Percentiles rank a stretch among this genome's conserved stretches.
These are phyloP conservation scores for Botryosphaeria dothidea DNA, from an alignment of 2,329 filamentous ascomycete species.

Conservation along the genomic window DNA sequence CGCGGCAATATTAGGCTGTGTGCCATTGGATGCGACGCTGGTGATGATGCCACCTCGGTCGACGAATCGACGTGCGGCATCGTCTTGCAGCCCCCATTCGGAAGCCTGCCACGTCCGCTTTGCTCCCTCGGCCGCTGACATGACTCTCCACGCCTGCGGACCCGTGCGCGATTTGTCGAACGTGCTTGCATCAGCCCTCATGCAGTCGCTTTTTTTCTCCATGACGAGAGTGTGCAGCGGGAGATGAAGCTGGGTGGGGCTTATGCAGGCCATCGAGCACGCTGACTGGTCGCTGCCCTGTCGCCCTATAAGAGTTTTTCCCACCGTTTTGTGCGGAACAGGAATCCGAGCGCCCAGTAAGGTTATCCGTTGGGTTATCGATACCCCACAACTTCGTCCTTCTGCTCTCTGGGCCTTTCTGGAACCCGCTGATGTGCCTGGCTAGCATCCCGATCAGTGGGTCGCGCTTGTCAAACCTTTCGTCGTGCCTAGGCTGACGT, in stretches of 20 bases:
- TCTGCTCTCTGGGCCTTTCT: not conserved
- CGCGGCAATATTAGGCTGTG: not conserved
- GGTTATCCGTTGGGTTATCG: slow-evolving; percentile 14
- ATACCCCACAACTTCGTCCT: slow-evolving; percentile 1
- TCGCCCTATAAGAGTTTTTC: slow-evolving; percentile 3
- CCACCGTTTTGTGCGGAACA: not conserved
- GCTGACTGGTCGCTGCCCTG: not conserved
- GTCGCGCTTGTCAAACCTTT: not conserved
- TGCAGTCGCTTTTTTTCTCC: not conserved
- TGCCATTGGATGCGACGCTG: slow-evolving; percentile 12
- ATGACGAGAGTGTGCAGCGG: slow-evolving; percentile 12
- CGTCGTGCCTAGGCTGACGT: not conserved
- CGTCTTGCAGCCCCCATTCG: not conserved
- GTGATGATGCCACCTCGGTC: not conserved
- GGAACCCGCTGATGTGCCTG: slow-evolving; percentile 6
- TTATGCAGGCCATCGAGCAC: not conserved
- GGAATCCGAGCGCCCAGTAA: slow-evolving; percentile 11
- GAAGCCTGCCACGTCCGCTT: not conserved
- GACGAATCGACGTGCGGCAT: not conserved
- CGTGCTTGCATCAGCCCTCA: not conserved
- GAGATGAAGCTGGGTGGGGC: slow-evolving; percentile 2
- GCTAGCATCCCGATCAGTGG: not conserved
- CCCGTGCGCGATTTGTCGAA: slow-evolving; percentile 14
- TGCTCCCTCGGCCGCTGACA: not conserved
- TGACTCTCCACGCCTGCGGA: not conserved